Percentiles rank a stretch among this genome's conserved stretches.
Conservation (phyloP, 306 rosid genomes). For the Macrotyloma uniflorum region DNA sequence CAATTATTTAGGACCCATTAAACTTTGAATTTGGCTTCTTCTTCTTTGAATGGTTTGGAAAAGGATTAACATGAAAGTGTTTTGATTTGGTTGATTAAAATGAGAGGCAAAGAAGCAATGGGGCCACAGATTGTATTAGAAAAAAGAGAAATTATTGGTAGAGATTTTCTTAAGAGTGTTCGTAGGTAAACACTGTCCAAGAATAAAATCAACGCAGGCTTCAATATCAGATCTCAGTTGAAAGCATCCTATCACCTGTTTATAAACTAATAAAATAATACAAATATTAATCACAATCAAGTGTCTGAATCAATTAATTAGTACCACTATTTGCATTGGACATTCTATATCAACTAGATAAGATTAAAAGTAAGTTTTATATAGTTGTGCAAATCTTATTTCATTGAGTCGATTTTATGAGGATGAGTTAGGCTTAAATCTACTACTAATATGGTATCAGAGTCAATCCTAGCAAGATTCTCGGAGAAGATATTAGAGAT, state of each 20-base stretch:
- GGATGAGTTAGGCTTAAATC: too few species aligned
- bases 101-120: neutral
- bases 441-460: too few species aligned
- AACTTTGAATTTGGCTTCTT: conserved; percentile 38
- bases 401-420: too few species aligned
- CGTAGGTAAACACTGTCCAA: neutral
- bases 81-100: neutral
- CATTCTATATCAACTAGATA: too few species aligned
- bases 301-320: too few species aligned
- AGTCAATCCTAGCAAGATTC: too few species aligned
- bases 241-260: neutral
- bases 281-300: neutral
- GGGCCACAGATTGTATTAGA: conserved; percentile 9
- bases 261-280: neutral
- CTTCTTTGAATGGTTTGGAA: neutral
- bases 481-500: too few species aligned
- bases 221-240: conserved; percentile 36
- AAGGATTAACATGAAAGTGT: neutral
- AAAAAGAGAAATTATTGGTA: neutral
- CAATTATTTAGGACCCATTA: conserved; percentile 42
- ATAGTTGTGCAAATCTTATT: too few species aligned
- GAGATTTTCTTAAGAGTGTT: neutral
- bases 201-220: conserved; percentile 20
- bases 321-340: too few species aligned
- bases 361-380: too few species aligned